Conservation (phyloP, 2,329 filamentous ascomycete genomes). For the Pseudocercospora cruenta region DNA sequence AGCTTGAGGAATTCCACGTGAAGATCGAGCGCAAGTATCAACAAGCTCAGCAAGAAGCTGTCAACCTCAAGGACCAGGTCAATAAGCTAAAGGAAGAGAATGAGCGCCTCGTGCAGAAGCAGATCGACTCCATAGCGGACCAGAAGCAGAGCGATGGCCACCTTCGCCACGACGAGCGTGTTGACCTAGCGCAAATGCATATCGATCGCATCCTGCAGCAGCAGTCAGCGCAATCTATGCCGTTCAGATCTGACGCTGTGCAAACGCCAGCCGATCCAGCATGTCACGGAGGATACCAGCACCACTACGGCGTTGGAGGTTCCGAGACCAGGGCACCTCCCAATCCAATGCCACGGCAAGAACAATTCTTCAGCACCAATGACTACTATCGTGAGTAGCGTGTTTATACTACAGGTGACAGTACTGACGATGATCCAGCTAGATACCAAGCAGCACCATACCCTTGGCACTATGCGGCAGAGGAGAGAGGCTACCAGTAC, state of each 20-base stretch:
- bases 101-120: neutral
- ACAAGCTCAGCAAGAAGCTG: neutral
- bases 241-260: neutral
- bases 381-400: neutral
- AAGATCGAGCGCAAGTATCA: slow-evolving; percentile 1
- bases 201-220: slow-evolving; percentile 1
- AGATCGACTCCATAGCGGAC: neutral
- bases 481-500: neutral
- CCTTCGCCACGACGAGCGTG: neutral
- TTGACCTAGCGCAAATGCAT: neutral
- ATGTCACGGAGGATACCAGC: neutral
- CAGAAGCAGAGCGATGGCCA: neutral
- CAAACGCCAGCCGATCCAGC: neutral
- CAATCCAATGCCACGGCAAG: neutral
- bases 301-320: neutral
- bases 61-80: neutral
- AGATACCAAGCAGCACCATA: neutral
- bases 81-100: neutral
- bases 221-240: neutral
- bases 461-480: neutral
- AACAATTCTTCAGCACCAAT: neutral
- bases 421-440: neutral
- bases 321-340: neutral
- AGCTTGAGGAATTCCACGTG: slow-evolving; percentile 9
- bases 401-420: neutral